Evolutionary conservation across 2,329 filamentous ascomycete species (phyloP).

Genomic region (Rasamsonia emersonii): DNA sequence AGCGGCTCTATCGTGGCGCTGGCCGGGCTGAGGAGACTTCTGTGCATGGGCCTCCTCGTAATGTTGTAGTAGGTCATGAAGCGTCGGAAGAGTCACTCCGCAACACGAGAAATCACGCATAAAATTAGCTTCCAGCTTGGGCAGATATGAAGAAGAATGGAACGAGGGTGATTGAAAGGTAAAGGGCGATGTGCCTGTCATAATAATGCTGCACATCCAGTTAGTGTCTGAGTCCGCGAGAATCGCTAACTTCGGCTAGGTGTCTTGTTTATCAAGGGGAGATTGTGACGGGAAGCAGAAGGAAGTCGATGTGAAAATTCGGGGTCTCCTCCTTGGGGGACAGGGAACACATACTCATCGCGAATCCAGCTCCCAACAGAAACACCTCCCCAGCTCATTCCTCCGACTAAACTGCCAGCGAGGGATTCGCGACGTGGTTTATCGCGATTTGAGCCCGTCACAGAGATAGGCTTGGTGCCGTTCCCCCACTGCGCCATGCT

Average conservation of each 20-base stretch:
- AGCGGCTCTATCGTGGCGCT: slow-evolving; percentile 44
- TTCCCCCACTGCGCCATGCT: slow-evolving; percentile 46
- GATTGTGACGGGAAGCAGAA: too few relatives aligned
- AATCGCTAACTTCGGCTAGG: too few relatives aligned
- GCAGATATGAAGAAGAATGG: slow-evolving; percentile 92
- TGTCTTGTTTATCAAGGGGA: too few relatives aligned
- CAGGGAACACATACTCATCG: slow-evolving; percentile 62
- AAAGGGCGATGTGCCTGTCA: slow-evolving; percentile 94
- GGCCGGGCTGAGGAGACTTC: slow-evolving; percentile 44
- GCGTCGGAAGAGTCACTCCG: slow-evolving; percentile 75
- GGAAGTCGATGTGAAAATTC: slow-evolving; percentile 2
- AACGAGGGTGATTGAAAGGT: slow-evolving; percentile 85
- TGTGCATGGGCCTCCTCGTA: slow-evolving; percentile 92
- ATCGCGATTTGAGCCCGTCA: slow-evolving; percentile 41
- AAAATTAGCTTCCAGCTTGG: slow-evolving; percentile 93
- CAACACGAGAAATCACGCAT: slow-evolving; percentile 98
- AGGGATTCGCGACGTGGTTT: slow-evolving; percentile 50
- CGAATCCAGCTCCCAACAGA: slow-evolving; percentile 95
- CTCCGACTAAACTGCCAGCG: slow-evolving; percentile 57
- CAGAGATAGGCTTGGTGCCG: slow-evolving; percentile 53
- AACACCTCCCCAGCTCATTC: slow-evolving; percentile 95
- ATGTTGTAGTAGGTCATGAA: slow-evolving; percentile 92
- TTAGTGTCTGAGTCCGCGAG: slow-evolving; percentile 14
- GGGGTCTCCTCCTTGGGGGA: not conserved
- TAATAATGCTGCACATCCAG: slow-evolving; percentile 63